These are phyloP conservation scores for Clarireedia sp. DNA, from an alignment of 2,329 filamentous ascomycete species.

Conservation along the genomic window DNA sequence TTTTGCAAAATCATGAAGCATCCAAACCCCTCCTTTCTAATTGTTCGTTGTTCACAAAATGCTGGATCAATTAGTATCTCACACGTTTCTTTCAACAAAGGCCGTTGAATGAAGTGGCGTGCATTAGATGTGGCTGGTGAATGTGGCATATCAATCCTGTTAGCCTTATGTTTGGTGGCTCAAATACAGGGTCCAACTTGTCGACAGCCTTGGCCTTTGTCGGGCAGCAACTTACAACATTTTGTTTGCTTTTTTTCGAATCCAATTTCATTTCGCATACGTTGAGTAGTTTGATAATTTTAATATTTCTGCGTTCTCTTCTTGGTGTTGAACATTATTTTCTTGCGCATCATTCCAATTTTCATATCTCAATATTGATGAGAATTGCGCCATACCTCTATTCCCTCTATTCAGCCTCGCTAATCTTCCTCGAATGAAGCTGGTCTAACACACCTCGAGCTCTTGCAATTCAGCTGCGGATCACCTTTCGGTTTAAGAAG, in stretches of 20 bases:
- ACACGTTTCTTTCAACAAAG: not conserved
- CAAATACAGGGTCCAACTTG: no score
- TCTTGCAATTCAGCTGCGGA: no score
- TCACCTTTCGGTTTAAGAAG: not conserved
- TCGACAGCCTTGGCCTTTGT: not conserved
- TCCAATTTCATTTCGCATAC: not conserved
- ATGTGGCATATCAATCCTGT: not conserved
- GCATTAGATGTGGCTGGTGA: constrained; percentile 18
- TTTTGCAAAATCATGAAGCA: constrained; percentile 5
- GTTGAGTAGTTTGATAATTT: not conserved
- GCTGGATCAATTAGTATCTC: not conserved
- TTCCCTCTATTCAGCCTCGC: constrained; percentile 12
- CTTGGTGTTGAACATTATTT: no score
- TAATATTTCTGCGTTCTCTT: not conserved
- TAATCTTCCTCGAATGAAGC: not conserved
- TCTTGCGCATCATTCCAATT: not conserved
- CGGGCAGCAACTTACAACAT: not conserved
- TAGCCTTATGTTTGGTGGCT: no score
- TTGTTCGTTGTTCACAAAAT: constrained; percentile 9
- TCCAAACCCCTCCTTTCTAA: not conserved
- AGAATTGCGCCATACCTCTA: constrained; percentile 15
- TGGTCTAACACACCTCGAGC: not conserved
- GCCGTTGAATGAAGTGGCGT: constrained; percentile 10
- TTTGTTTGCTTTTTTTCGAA: not conserved
- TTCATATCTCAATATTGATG: not conserved